Percentiles rank a stretch among this genome's conserved stretches.
Conservation (phyloP, 2,329 filamentous ascomycete genomes). For the Leptographium procerum region DNA sequence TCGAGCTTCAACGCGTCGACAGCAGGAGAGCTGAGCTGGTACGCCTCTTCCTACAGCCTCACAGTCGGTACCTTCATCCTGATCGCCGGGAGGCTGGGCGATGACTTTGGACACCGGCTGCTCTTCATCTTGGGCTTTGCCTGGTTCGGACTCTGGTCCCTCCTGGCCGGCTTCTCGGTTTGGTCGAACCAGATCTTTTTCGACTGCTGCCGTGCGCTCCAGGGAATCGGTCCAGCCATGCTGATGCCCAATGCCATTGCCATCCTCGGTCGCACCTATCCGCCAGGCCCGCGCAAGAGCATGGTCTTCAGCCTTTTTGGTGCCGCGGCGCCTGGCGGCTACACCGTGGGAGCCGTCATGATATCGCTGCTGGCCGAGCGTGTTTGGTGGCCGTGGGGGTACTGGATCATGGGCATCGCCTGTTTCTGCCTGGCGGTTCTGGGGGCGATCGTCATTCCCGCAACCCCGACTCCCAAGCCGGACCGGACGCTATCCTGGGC, state of each 20-base stretch:
- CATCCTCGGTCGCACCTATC: constrained; percentile 46
- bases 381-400: constrained; percentile 28
- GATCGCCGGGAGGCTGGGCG: constrained; percentile 46
- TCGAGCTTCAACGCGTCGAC: constrained; percentile 4
- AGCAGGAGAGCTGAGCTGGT: constrained; percentile 45
- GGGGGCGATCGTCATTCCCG: constrained; percentile 13
- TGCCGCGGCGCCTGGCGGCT: constrained; percentile 31
- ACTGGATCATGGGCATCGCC: constrained; percentile 14
- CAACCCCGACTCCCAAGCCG: constrained; percentile 9
- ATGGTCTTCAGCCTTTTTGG: constrained; percentile 46
- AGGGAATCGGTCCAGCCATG: constrained; percentile 52
- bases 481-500: neutral
- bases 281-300: constrained; percentile 44
- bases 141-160: constrained; percentile 57
- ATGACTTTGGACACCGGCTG: constrained; percentile 48
- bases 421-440: constrained; percentile 10
- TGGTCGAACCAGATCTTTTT: constrained; percentile 37
- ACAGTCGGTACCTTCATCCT: constrained; percentile 38
- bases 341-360: constrained; percentile 21
- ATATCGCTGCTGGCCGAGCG: constrained; percentile 25
- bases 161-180: constrained; percentile 43
- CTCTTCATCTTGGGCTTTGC: constrained; percentile 46
- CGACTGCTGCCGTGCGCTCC: constrained; percentile 39
- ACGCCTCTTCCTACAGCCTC: constrained; percentile 30
- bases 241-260: constrained; percentile 53